Percentiles rank a stretch among this genome's conserved stretches.
Conservation (phyloP, 2,329 filamentous ascomycete species). For the Pseudogymnoascus sp. region DNA sequence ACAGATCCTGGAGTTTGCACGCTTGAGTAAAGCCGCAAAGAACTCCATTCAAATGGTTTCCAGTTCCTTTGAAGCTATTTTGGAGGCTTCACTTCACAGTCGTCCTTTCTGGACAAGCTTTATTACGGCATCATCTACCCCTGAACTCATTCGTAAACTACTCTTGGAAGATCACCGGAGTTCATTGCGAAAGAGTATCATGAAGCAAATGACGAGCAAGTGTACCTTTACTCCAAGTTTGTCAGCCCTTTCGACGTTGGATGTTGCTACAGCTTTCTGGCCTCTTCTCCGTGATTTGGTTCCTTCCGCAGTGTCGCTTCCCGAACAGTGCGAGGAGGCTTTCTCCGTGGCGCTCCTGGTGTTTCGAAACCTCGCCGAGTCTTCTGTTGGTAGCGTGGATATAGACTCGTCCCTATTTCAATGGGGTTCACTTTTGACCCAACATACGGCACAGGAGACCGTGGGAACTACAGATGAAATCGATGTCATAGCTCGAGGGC, state of each 20-base stretch:
- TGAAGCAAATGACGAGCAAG: constrained; percentile 27
- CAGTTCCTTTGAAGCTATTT: constrained; percentile 38
- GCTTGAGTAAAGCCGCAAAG: constrained; percentile 16
- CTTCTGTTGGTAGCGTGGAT: constrained; percentile 20
- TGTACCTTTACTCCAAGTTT: constrained; percentile 25
- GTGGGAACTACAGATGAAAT: constrained; percentile 26
- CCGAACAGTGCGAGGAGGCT: constrained; percentile 26
- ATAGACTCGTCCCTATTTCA: constrained; percentile 22
- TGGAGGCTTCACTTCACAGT: constrained; percentile 42
- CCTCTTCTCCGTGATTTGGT: constrained; percentile 29
- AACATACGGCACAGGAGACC: constrained; percentile 35
- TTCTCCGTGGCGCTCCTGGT: constrained; percentile 36
- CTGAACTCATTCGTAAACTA: constrained; percentile 33
- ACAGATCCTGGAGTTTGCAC: constrained; percentile 24
- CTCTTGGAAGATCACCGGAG: constrained; percentile 37
- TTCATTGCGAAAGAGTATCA: constrained; percentile 25
- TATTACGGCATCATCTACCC: constrained; percentile 31
- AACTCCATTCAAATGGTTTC: constrained; percentile 33
- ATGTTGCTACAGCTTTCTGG: constrained; percentile 43
- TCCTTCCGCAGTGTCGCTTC: constrained; percentile 17
- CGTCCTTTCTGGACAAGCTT: constrained; percentile 38
- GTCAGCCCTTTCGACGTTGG: constrained; percentile 28
- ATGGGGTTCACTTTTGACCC: constrained; percentile 32
- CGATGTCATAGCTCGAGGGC: constrained; percentile 29
- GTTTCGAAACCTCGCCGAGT: constrained; percentile 34